Conservation (phyloP, 257 asterid genomes). For the Salvia miltiorrhiza region DNA sequence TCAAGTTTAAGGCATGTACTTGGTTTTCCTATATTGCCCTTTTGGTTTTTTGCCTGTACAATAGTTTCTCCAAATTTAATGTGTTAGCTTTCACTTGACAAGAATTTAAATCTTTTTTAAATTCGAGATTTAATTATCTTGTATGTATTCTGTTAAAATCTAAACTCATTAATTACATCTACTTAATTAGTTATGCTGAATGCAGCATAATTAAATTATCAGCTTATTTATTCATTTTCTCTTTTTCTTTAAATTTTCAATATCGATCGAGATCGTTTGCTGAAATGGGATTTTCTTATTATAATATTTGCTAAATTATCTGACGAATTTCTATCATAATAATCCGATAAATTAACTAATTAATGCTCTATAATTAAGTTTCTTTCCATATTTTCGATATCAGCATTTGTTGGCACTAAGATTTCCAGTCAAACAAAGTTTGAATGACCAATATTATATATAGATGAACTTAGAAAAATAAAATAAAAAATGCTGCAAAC, state of each 20-base stretch:
- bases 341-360: too few relatives aligned
- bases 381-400: neutral
- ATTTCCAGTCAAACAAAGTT: conserved; percentile 12
- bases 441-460: neutral
- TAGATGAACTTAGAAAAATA: neutral
- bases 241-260: neutral
- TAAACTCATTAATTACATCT: too few relatives aligned
- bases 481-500: conserved; percentile 21
- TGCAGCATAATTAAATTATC: too few relatives aligned
- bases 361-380: neutral
- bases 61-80: neutral
- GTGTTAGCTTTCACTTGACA: neutral
- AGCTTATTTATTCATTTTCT: neutral
- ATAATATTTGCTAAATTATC: neutral
- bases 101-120: neutral
- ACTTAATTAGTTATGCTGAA: too few relatives aligned
- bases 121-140: too few relatives aligned
- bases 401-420: neutral
- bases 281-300: neutral
- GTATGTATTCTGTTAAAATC: too few relatives aligned
- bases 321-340: neutral
- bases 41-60: neutral
- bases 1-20: neutral
- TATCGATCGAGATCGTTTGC: neutral
- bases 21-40: neutral